Percentiles rank a stretch among this genome's conserved stretches.
Evolutionary conservation across 805 yeast genomes (phyloP).

Genomic region (Pichia nanzhaoensis): DNA sequence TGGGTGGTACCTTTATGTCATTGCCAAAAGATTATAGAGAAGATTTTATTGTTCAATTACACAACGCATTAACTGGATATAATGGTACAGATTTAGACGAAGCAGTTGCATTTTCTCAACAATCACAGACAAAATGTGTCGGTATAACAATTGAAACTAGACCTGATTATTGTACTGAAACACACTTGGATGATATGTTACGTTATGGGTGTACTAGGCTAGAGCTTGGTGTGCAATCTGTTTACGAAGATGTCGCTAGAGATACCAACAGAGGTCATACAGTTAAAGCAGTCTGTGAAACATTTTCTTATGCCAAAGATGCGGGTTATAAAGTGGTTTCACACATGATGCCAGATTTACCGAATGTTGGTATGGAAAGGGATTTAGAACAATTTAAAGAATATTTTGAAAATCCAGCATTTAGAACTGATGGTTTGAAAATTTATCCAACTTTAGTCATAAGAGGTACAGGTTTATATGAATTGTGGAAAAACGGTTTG

Average conservation of each 20-base stretch:
- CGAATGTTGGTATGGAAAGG: conserved; percentile 98
- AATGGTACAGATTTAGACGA: conserved; percentile 84
- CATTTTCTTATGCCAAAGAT: conserved; percentile 93
- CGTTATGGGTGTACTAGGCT: conserved; percentile 94
- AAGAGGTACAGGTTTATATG: conserved; percentile 95
- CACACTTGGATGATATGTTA: conserved; percentile 93
- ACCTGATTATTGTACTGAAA: conserved; percentile 96
- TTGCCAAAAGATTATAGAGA: conserved; percentile 87
- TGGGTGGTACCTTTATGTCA: conserved; percentile 99
- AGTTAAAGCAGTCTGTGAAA: conserved; percentile 91
- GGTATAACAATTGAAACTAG: conserved; percentile 98
- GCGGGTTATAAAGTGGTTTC: conserved; percentile 97
- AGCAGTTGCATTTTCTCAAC: conserved; percentile 86
- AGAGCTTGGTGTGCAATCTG: conserved; percentile 95
- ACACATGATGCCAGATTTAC: conserved; percentile 99
- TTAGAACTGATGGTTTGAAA: conserved; percentile 94
- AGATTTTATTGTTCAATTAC: conserved; percentile 78
- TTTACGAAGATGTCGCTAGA: conserved; percentile 96
- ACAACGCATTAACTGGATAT: conserved; percentile 91
- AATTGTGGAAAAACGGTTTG: conserved; percentile 93
- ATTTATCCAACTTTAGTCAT: conserved; percentile 94
- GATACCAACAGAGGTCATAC: conserved; percentile 98
- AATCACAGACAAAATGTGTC: conserved; percentile 92
- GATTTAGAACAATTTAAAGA: conserved; percentile 94
- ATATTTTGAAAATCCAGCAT: conserved; percentile 94